phyloP scores from a whole-genome alignment of 306 rosid genomes.

The Vigna hirtella region DNA sequence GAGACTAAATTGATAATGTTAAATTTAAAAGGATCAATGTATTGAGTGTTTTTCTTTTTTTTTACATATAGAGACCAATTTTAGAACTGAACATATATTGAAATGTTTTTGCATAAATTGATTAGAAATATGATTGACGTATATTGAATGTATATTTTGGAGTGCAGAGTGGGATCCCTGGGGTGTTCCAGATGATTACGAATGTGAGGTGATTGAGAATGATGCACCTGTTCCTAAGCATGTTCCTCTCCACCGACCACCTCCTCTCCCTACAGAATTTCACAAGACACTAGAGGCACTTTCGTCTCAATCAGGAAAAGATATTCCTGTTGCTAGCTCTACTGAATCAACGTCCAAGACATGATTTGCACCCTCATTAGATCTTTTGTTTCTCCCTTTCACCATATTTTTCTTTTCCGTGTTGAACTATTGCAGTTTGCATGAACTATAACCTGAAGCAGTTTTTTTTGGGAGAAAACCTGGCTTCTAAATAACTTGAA shows the following conservation, averaged over 20 bases:
- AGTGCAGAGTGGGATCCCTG: slow-evolving; percentile 91
- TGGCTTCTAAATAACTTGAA: slow-evolving; percentile 35
- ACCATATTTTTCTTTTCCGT: slow-evolving; percentile 22
- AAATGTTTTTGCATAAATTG: slow-evolving; percentile 27
- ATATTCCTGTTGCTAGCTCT: slow-evolving; percentile 45
- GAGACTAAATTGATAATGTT: no score
- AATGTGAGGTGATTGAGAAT: slow-evolving; percentile 85
- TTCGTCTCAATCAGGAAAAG: slow-evolving; percentile 43
- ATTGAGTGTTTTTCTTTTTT: no score
- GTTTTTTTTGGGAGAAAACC: slow-evolving; percentile 24
- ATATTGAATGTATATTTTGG: slow-evolving; percentile 34
- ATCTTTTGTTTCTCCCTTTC: slow-evolving; percentile 46
- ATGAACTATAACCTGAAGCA: slow-evolving; percentile 18
- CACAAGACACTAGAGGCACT: slow-evolving; percentile 63
- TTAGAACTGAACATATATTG: no score
- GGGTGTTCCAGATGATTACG: slow-evolving; percentile 89
- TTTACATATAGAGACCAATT: no score
- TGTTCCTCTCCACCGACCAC: slow-evolving; percentile 82
- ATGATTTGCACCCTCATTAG: slow-evolving; percentile 36
- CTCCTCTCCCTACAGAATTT: slow-evolving; percentile 82
- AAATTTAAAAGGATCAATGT: no score
- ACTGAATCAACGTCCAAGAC: slow-evolving; percentile 61
- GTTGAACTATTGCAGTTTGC: slow-evolving; percentile 36
- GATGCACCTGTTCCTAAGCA: slow-evolving; percentile 93
- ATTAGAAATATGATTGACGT: background rate